phyloP scores from a whole-genome alignment of 2,329 filamentous ascomycete species.

The Colletotrichum echinochloae region DNA sequence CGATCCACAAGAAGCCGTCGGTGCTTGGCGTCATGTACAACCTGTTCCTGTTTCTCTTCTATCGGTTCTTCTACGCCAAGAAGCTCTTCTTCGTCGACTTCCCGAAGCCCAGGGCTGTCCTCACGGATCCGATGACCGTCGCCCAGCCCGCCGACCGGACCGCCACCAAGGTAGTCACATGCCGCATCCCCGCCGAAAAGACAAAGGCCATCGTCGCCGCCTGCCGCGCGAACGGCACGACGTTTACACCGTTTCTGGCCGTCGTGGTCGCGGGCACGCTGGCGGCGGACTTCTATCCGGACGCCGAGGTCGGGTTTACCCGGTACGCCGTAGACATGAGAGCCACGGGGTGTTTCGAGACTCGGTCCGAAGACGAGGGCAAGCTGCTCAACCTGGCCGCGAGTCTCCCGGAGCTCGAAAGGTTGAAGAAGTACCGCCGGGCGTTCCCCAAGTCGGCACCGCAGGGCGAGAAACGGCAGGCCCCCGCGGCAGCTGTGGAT shows the following conservation, averaged over 20 bases:
- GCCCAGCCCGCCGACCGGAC: constrained; percentile 6
- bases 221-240: constrained; percentile 42
- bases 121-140: constrained; percentile 16
- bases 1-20: constrained; percentile 23
- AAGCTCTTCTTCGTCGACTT: constrained; percentile 34
- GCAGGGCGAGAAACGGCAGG: background rate
- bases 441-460: background rate
- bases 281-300: constrained; percentile 42
- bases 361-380: background rate
- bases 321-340: constrained; percentile 55
- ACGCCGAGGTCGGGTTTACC: constrained; percentile 42
- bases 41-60: constrained; percentile 27
- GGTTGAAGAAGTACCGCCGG: constrained; percentile 22
- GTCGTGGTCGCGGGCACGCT: constrained; percentile 38
- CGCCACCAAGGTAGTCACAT: constrained; percentile 25
- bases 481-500: background rate
- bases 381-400: constrained; percentile 32
- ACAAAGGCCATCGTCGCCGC: constrained; percentile 32
- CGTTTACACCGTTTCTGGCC: constrained; percentile 44
- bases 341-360: constrained; percentile 12
- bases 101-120: background rate
- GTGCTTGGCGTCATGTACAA: constrained; percentile 28
- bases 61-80: constrained; percentile 35
- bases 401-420: constrained; percentile 21
- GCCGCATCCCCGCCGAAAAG: constrained; percentile 24